Conservation (phyloP, 331 rosid species). For the Rosa hybrid region DNA sequence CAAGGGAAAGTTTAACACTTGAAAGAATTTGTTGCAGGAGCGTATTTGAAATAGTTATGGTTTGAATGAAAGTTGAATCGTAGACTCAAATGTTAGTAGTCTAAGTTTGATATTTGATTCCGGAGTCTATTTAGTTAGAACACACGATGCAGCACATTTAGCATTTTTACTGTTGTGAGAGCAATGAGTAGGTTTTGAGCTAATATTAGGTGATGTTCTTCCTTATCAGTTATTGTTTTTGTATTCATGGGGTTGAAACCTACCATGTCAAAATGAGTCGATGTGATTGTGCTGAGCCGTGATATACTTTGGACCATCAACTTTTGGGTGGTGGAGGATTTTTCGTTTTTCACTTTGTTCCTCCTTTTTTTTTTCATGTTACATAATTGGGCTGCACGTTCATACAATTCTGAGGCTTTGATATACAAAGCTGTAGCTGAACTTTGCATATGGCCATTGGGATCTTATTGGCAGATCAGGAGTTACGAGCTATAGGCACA, state of each 20-base stretch:
- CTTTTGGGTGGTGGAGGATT: not conserved
- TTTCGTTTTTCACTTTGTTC: not conserved
- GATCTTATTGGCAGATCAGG: slow-evolving; percentile 29
- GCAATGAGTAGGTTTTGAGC: not conserved
- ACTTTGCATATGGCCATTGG: not conserved
- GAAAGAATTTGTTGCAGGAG: not conserved
- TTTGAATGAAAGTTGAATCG: not conserved
- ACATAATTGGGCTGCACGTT: not conserved
- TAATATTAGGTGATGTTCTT: not conserved
- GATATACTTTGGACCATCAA: not conserved
- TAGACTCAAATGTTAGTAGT: not conserved
- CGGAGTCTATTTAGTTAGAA: not conserved
- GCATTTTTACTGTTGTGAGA: not conserved
- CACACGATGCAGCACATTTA: not conserved
- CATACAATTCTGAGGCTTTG: not conserved
- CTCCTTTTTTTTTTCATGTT: not conserved
- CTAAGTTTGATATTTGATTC: not conserved
- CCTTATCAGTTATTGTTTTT: not conserved
- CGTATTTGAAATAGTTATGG: not conserved
- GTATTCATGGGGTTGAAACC: not conserved
- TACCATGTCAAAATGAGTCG: not conserved
- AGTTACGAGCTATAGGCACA: slow-evolving; percentile 15
- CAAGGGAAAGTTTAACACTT: not conserved
- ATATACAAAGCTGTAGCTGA: not conserved
- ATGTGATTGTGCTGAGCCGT: not conserved